These are phyloP conservation scores for Thalassiosira oceanica DNA, from an alignment of 352 stramenopile species.

Conservation along the genomic window DNA sequence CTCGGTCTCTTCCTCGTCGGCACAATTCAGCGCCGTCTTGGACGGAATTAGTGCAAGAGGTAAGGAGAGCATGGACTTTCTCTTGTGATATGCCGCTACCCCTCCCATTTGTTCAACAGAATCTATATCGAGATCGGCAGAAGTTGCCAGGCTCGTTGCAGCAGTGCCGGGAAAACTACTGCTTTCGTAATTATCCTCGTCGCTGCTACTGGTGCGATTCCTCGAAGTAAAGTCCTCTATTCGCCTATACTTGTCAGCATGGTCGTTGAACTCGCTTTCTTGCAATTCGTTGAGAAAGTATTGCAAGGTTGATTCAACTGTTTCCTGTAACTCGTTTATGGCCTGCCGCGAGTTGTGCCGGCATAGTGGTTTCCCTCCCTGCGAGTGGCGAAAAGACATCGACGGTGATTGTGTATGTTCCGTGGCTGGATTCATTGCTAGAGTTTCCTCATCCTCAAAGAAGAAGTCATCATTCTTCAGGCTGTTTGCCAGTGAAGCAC, in stretches of 20 bases:
- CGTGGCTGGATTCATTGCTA: too few species aligned
- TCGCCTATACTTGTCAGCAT: constrained; percentile 7
- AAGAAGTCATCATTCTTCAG: too few species aligned
- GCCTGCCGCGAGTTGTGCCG: too few species aligned
- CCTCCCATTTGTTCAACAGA: constrained; percentile 11
- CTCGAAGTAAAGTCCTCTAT: background rate
- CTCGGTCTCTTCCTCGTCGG: constrained; percentile 18
- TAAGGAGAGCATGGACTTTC: constrained; percentile 38
- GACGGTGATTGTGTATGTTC: too few species aligned
- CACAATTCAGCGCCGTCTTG: constrained; percentile 27
- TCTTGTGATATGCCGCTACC: constrained; percentile 42
- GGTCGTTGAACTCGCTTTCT: too few species aligned
- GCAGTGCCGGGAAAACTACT: constrained; percentile 7
- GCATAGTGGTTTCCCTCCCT: too few species aligned
- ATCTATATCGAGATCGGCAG: constrained; percentile 15
- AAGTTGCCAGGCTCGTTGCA: constrained; percentile 19
- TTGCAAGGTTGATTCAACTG: too few species aligned
- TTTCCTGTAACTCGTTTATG: too few species aligned
- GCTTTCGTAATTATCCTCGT: background rate
- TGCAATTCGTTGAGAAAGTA: too few species aligned
- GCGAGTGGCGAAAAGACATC: too few species aligned
- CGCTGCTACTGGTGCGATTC: background rate
- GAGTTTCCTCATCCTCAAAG: too few species aligned
- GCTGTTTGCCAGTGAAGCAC: too few species aligned
- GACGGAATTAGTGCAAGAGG: constrained; percentile 33